Conservation (phyloP, 2,329 filamentous ascomycete species). For the Colletotrichum filicis region DNA sequence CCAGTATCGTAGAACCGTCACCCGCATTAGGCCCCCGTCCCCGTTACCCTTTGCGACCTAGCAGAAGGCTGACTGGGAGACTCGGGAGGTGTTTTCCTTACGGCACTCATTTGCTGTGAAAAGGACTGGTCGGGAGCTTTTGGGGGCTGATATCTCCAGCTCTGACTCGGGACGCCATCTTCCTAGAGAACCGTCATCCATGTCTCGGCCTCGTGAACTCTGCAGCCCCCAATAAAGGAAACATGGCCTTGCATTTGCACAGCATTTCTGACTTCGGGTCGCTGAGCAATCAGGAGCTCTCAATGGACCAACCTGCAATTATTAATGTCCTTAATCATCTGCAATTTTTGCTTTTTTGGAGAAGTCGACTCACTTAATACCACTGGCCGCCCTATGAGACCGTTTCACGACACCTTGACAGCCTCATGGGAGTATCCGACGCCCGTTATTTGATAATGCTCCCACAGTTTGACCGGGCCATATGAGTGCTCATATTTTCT, state of each 20-base stretch:
- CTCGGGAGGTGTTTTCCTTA: neutral
- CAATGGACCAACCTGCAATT: neutral
- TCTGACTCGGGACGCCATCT: constrained; percentile 25
- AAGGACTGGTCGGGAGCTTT: constrained; percentile 20
- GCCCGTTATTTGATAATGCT: neutral
- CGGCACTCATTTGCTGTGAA: constrained; percentile 23
- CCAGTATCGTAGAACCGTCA: constrained; percentile 20
- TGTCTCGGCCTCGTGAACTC: neutral
- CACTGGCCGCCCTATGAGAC: constrained; percentile 25
- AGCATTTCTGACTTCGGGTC: neutral
- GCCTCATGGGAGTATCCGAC: neutral
- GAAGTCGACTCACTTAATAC: neutral
- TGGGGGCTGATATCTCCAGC: constrained; percentile 28
- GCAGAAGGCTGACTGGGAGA: constrained; percentile 30
- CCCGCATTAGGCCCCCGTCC: constrained; percentile 25
- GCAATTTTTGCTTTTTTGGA: constrained; percentile 5
- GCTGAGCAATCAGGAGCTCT: constrained; percentile 2
- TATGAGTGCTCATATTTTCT: neutral
- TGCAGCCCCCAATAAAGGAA: constrained; percentile 1
- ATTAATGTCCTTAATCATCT: neutral
- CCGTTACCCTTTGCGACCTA: constrained; percentile 26
- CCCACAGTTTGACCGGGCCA: neutral
- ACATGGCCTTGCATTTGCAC: neutral
- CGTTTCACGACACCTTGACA: neutral
- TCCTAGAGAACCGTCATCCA: neutral